A percentile compares a stretch with the other conserved stretches of the same genome.
These are phyloP conservation scores for Suhomyces chickasaworum DNA, from an alignment of 1,139 yeast species.

Conservation along the genomic window DNA sequence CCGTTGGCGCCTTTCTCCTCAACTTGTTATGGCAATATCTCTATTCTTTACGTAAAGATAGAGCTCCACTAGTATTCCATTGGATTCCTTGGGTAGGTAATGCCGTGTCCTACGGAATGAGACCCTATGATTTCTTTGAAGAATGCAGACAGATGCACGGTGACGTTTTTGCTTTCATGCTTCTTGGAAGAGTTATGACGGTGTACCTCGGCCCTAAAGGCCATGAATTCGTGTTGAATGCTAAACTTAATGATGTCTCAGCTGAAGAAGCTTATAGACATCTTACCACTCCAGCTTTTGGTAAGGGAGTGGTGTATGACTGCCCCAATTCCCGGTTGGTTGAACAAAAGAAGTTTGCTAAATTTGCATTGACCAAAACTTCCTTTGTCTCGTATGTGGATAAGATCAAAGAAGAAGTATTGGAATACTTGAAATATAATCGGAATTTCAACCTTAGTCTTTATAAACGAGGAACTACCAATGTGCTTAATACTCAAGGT, in stretches of 20 bases:
- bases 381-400: constrained; percentile 87
- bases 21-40: constrained; percentile 69
- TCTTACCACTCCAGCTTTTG: constrained; percentile 95
- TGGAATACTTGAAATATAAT: constrained; percentile 56
- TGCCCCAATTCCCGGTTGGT: constrained; percentile 89
- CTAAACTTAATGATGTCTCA: constrained; percentile 83
- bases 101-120: constrained; percentile 83
- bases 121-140: constrained; percentile 86
- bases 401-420: constrained; percentile 73
- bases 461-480: constrained; percentile 51
- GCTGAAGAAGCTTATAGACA: constrained; percentile 96
- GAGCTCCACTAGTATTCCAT: constrained; percentile 89
- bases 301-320: constrained; percentile 95
- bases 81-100: constrained; percentile 97
- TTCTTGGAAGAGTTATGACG: constrained; percentile 90
- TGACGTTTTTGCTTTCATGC: constrained; percentile 84
- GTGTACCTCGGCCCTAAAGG: constrained; percentile 97
- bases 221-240: constrained; percentile 92
- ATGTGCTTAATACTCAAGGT: constrained; percentile 83
- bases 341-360: constrained; percentile 98
- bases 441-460: constrained; percentile 41
- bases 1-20: constrained; percentile 32
- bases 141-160: constrained; percentile 80
- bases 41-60: constrained; percentile 69
- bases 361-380: constrained; percentile 81